phyloP scores from a whole-genome alignment of 1,284 basidiomycete species.

The Fistulinella staudtii region DNA sequence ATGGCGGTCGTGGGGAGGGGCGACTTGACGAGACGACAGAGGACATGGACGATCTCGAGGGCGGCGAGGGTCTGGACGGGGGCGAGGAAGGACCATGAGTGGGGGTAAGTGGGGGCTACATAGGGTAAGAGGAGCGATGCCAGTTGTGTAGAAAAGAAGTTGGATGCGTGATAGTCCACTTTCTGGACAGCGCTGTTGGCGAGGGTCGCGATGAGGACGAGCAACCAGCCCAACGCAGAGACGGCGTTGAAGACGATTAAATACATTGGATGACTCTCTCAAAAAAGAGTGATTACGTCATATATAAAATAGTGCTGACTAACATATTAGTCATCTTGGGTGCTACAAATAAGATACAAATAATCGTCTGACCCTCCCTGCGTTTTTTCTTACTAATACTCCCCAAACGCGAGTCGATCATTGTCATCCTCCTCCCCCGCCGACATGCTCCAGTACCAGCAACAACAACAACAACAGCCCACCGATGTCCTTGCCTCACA shows the following conservation, averaged over 20 bases:
- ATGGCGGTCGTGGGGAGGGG: conserved; percentile 78
- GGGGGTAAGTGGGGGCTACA: conserved; percentile 51
- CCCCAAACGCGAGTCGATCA: conserved; percentile 36
- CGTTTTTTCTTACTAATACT: conserved; percentile 38
- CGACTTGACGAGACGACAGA: conserved; percentile 81
- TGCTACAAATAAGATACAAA: conserved; percentile 25
- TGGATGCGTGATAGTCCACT: conserved; percentile 5
- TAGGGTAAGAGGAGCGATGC: conserved; percentile 37
- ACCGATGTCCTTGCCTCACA: conserved; percentile 36
- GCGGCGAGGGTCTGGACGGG: conserved; percentile 80
- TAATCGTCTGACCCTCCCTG: conserved; percentile 3
- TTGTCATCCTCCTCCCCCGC: conserved; percentile 28
- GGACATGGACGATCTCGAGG: conserved; percentile 81
- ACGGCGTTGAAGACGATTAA: conserved; percentile 75
- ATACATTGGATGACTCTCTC: conserved; percentile 44
- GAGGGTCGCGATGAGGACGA: conserved; percentile 25
- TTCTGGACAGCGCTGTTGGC: too few relatives aligned
- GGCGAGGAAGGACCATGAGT: conserved; percentile 61
- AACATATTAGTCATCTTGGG: not conserved
- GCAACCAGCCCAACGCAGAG: conserved; percentile 70
- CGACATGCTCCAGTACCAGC: conserved; percentile 35
- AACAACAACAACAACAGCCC: conserved; percentile 28
- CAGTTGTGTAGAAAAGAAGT: conserved; percentile 24
- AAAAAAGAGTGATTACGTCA: conserved; percentile 17
- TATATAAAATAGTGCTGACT: conserved; percentile 4